Base-by-base conservation (phyloP, 148 eudicot species). In the Chenopodium formosanum region DNA sequence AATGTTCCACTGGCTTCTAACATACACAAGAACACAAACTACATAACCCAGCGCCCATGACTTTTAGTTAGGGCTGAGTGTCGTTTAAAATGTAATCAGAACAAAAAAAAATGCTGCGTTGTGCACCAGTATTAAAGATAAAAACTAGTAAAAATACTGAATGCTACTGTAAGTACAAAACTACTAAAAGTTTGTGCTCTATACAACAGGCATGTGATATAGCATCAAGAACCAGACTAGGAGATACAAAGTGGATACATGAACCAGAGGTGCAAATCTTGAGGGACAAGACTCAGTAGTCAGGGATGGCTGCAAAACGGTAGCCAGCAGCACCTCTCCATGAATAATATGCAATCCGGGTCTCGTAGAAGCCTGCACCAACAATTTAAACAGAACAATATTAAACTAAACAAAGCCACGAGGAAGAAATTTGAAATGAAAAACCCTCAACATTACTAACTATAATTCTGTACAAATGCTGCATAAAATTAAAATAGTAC, bases 271-370 rank as follows among this genome's bases (percentile, higher is more conserved):
- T 44, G 80, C 23, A 22, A 20, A 65, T 40, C 63, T 77, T 9
- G 52, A 72, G 27, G 48, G 66, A 60, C 16, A 52, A 71, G 23
- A 75, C 76, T 90, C 88, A 94, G 80, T 94, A 96, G 31, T 87
- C 97, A 14, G 99, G 99, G 79, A 96, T 96, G 78, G 95, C 75
- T 50, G 98, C 88, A 84, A 91, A 96, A 4, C 94, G 95, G 77
- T 91, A 96, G 48, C 99, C 99, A 70, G 90, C 83, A 56, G 97
- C 98, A 78, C 99, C 99, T 82, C 98, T 92, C 99, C 99, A 96
- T 29, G 99, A 92, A 82, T 96, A 96, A 81, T 96, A 96, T 29
- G 99, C 99, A 47, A 96, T 87, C 67, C 99, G 90, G 48, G 99
- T 91, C 89, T 96, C 99, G n/a, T 96, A 96, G 81, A 91, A 96